Evolutionary conservation across 139 green algal species (phyloP).

Genomic region (Coelastrella sp.): DNA sequence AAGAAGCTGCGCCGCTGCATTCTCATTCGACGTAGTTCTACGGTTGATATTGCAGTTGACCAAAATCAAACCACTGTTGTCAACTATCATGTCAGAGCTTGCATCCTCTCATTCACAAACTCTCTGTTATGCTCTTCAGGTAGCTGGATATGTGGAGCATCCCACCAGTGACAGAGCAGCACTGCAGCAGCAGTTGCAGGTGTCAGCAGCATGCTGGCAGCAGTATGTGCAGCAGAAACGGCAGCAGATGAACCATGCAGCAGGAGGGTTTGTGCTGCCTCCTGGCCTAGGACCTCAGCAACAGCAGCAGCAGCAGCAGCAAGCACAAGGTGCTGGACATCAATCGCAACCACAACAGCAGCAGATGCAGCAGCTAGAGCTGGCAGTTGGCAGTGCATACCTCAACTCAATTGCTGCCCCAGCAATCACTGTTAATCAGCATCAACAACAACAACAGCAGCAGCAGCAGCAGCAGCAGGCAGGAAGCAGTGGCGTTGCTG

Average conservation of each 20-base stretch:
- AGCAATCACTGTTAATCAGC: neutral
- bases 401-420: neutral
- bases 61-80: too few species aligned
- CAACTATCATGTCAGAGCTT: too few species aligned
- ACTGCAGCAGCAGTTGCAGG: conserved; percentile 24
- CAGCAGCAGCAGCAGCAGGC: neutral
- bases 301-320: conserved; percentile 17
- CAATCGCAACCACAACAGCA: neutral
- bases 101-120: too few species aligned
- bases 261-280: neutral
- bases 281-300: neutral
- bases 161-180: neutral
- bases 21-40: too few species aligned
- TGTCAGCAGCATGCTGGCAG: conserved; percentile 2
- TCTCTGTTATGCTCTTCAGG: too few species aligned
- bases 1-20: too few species aligned
- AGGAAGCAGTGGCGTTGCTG: too few species aligned
- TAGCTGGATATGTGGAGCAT: neutral
- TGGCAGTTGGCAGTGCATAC: neutral
- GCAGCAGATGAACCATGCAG: neutral
- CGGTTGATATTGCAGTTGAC: too few species aligned
- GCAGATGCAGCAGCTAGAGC: neutral
- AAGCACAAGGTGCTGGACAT: neutral
- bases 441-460: neutral
- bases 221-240: conserved; percentile 12